A percentile compares a stretch with the other conserved stretches of the same genome.
phyloP scores from a whole-genome alignment of 164 flowering plant species.

The Kingdonia uniflora region DNA sequence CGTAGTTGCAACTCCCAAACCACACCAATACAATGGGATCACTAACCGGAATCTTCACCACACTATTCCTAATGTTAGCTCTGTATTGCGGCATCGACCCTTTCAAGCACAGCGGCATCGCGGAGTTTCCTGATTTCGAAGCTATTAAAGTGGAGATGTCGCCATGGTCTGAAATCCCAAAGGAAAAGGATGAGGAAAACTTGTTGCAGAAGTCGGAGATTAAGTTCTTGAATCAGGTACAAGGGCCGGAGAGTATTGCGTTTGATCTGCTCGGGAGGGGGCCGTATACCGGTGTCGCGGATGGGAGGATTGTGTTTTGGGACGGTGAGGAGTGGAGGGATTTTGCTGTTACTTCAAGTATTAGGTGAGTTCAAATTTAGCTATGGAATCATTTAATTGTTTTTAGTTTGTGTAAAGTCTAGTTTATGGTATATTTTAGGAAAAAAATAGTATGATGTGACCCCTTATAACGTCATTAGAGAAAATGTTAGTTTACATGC shows the following conservation, averaged over 20 bases:
- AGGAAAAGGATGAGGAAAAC: slow-evolving; percentile 32
- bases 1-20: no score
- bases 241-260: slow-evolving; percentile 86
- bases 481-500: no score
- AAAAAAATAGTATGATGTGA: no score
- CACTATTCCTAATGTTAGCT: slow-evolving; percentile 34
- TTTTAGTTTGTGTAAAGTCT: background rate
- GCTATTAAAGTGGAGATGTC: slow-evolving; percentile 40
- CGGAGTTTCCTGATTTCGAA: slow-evolving; percentile 53
- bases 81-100: slow-evolving; percentile 73
- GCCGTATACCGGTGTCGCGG: slow-evolving; percentile 91
- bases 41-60: slow-evolving; percentile 17
- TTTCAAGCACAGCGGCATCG: slow-evolving; percentile 50
- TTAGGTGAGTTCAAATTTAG: slow-evolving; percentile 15
- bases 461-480: no score
- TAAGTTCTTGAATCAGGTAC: slow-evolving; percentile 53
- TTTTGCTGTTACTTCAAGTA: slow-evolving; percentile 26
- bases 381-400: background rate
- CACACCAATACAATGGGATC: no score
- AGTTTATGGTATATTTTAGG: background rate
- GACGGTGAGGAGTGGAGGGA: slow-evolving; percentile 26
- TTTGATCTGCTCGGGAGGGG: slow-evolving; percentile 86
- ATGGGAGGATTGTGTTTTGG: slow-evolving; percentile 56
- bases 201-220: slow-evolving; percentile 63
- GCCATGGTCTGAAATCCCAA: slow-evolving; percentile 42